Percentiles rank a stretch among this genome's conserved stretches.
Conservation (phyloP, 768 basidiomycete genomes). For the Pulveroboletus ravenelii region DNA sequence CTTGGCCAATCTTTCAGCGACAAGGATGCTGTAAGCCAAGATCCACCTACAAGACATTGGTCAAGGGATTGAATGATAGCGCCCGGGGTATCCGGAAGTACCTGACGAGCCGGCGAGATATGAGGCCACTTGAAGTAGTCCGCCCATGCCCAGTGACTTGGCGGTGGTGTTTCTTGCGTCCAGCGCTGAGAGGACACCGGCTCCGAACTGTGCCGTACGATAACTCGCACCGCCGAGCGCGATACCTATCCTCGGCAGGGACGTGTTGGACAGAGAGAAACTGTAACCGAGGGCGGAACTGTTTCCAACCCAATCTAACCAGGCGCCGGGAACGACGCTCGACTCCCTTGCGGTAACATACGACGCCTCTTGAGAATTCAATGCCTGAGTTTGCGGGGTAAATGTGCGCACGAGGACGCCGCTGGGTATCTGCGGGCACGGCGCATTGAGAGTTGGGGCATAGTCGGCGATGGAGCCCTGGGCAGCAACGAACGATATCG, state of each 20-base stretch:
- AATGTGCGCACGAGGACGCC: slow-evolving; percentile 46
- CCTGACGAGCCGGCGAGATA: slow-evolving; percentile 65
- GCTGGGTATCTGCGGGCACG: slow-evolving; percentile 46
- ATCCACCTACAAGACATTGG: slow-evolving; percentile 42
- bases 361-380: slow-evolving; percentile 44
- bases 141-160: slow-evolving; percentile 57
- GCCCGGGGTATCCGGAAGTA: slow-evolving; percentile 21
- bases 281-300: slow-evolving; percentile 51
- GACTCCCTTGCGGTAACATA: slow-evolving; percentile 45
- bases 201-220: slow-evolving; percentile 63
- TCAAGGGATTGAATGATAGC: not conserved
- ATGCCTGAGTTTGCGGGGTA: slow-evolving; percentile 44
- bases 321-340: slow-evolving; percentile 42
- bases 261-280: slow-evolving; percentile 36
- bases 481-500: not conserved
- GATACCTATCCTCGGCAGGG: slow-evolving; percentile 52
- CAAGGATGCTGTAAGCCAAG: slow-evolving; percentile 64
- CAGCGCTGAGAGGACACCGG: slow-evolving; percentile 51
- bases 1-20: slow-evolving; percentile 60
- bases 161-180: slow-evolving; percentile 60
- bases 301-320: slow-evolving; percentile 54
- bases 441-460: slow-evolving; percentile 44
- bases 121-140: slow-evolving; percentile 63
- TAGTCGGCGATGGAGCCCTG: slow-evolving; percentile 40
- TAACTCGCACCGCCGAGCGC: slow-evolving; percentile 71